These are phyloP conservation scores for Neopestalotiopsis clavispora DNA, from an alignment of 2,329 filamentous ascomycete genomes.

Conservation along the genomic window DNA sequence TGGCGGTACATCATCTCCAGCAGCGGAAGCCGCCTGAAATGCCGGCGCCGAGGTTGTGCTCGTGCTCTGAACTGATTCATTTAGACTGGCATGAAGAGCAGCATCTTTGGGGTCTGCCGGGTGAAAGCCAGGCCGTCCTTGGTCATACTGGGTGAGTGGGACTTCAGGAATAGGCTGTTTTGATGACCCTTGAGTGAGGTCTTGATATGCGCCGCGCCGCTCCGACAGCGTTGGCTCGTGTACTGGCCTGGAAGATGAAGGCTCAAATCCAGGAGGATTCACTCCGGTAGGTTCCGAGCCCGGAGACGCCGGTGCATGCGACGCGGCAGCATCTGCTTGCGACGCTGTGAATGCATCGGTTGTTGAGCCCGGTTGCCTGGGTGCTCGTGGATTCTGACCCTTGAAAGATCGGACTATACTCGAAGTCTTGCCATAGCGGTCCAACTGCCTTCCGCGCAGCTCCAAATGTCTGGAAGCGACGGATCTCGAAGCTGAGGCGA, in stretches of 20 bases:
- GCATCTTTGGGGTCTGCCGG: neutral
- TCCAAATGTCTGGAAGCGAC: constrained; percentile 68
- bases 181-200: neutral
- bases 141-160: constrained; percentile 5
- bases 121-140: neutral
- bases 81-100: neutral
- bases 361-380: neutral
- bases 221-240: constrained; percentile 6
- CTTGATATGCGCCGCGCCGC: constrained; percentile 7
- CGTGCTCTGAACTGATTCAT: neutral
- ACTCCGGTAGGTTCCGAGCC: constrained; percentile 1
- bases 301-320: neutral
- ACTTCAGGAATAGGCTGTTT: neutral
- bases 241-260: neutral
- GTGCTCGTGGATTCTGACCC: constrained; percentile 17
- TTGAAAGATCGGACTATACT: constrained; percentile 45
- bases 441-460: constrained; percentile 59
- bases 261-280: neutral
- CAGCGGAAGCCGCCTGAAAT: neutral
- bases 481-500: constrained; percentile 71
- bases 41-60: neutral
- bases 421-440: constrained; percentile 53
- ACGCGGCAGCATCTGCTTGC: neutral
- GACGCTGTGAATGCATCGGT: neutral
- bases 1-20: constrained; percentile 40